Evolutionary conservation across 768 basidiomycete genomes (phyloP).

Genomic region (Pilatotrama ljubarskyi): DNA sequence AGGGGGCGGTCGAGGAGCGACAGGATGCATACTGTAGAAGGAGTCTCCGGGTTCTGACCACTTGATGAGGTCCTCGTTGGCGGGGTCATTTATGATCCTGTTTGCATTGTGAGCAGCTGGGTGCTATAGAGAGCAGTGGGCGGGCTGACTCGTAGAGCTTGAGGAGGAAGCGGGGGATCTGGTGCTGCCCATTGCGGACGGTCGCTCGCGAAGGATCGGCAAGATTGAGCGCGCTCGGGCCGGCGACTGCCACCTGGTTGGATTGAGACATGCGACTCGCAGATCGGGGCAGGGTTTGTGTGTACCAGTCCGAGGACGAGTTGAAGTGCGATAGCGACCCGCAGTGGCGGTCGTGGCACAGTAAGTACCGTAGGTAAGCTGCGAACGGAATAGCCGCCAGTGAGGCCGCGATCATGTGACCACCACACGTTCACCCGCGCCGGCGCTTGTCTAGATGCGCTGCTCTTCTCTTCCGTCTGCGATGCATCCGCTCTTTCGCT

Average conservation of each 20-base stretch:
- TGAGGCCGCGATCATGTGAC: neutral
- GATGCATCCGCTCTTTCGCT: neutral
- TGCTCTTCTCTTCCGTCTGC: neutral
- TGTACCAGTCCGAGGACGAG: neutral
- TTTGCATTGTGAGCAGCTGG: neutral
- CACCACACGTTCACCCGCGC: too few relatives aligned
- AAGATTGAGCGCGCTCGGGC: slow-evolving; percentile 35
- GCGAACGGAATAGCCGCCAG: neutral
- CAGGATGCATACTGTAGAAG: slow-evolving; percentile 70
- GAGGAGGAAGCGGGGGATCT: slow-evolving; percentile 84
- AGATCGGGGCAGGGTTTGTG: neutral
- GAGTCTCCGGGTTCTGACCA: slow-evolving; percentile 93
- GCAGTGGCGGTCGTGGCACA: neutral
- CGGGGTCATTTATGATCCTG: slow-evolving; percentile 90
- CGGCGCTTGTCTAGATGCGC: neutral
- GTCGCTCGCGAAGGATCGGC: slow-evolving; percentile 37
- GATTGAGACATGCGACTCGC: slow-evolving; percentile 44
- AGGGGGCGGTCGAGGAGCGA: neutral
- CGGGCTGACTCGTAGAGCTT: slow-evolving; percentile 84
- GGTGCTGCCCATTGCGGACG: slow-evolving; percentile 44
- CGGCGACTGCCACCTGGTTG: slow-evolving; percentile 55
- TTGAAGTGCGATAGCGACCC: neutral
- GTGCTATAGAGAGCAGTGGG: neutral
- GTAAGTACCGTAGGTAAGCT: too few relatives aligned
- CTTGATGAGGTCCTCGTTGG: slow-evolving; percentile 79